Evolutionary conservation across 441 rosid genomes (phyloP), one percentile per base, ranked within the genome.

Genomic region (Eruca vesicaria): DNA sequence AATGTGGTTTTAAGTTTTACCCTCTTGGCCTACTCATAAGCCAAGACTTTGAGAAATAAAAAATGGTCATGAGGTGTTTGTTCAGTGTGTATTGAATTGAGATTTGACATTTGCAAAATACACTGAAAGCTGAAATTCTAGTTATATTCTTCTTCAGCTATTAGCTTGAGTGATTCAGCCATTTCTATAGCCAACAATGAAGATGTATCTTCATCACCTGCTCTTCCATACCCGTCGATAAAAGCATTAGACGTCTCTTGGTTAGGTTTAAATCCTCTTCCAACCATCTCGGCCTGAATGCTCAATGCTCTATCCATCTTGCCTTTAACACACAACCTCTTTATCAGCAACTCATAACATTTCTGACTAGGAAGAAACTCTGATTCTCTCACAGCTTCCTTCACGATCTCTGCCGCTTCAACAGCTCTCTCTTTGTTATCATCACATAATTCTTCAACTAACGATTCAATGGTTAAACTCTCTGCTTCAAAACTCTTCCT

Each of bases 201-300:
- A 14, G 78, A 86, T 88, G 84, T 88, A 78, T 86, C 76, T n/a
- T 64, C 80, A 77, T 94, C 83, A 55, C 92, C 95, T 33, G 36
- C 68, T 69, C 62, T 82, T 72, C 61, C 29, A 85, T 85, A 86
- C 43, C 97, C 93, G 2, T 82, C 78, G 35, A 91, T 78, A 68
- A 94, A 91, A 63, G 87, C 83, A 70, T 41, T 68, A 56, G 90
- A 94, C 48, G 86, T 84, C 82, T 71, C 81, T 56, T 56, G 60
- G 81, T 82, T 83, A n/a, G 90, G 89, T 71, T 75, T 81, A 76
- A 84, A 89, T 19, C 98, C 97, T 84, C 82, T 84, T 16, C 90
- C 97, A 35, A 87, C 89, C 98, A 90, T 94, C 80, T 88, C 87
- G 15, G 94, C 93, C 69, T 94, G 97, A 78, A 90, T 80, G 69